Base-by-base conservation (phyloP, 2,329 filamentous ascomycete genomes). In the Penicillium sp. region DNA sequence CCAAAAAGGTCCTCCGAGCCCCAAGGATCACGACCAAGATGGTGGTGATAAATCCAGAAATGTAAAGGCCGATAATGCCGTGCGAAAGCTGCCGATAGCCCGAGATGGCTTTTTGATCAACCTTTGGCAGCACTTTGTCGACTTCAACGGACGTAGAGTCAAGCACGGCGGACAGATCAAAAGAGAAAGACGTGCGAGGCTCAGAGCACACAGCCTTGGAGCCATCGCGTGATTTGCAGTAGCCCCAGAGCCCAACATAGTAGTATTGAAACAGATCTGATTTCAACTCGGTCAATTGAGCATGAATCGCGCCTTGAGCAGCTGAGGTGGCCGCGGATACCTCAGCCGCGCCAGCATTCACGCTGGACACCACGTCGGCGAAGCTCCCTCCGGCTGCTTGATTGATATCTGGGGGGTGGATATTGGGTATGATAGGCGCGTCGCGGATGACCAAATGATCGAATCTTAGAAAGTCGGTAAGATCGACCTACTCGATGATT, bases 201-300 rank as follows among this genome's bases (percentile, higher is more conserved):
- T 50, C 25, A 1, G 53, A 53, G 43, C 53, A 58, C 10, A 50
- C 53, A 6, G 35, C 46, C 6, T 45, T n/a, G 26, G 27, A 29
- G 25, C 25, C 39, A 25, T 47, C 35, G n/a, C 46, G 23, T 13
- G 35, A 49, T 21, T 53, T 47, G 29, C 55, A 60, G 51, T 55
- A 60, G 23, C 53, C 39, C 54, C 27, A 58, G 35, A 60, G 55
- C 16, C 58, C 55, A 13, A 60, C 44, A 16, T 16, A 47, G 31
- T 60, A 57, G 26, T 51, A 57, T 16, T 37, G 25, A 5, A 50
- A 50, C 14, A 60, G 42, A 13, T 54, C 43, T 0, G 43, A 27
- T 47, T 59, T 55, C 16, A 59, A 46, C 33, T 55, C 45, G 8
- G 52, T 42, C 16, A 46, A 16, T n/a, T 43, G 21, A 13, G 46